These are phyloP conservation scores for Malus domestica DNA, from an alignment of 306 rosid species.

Conservation along the genomic window ASM211411v1 NC_041797.1:4952001-4952500, in stretches of 20 bases:
- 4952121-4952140: conserved; percentile 91
- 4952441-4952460: conserved; percentile 57
- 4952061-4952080: conserved; percentile 72
- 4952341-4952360: conserved; percentile 28
- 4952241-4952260: conserved; percentile 60
- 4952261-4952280: conserved; percentile 57
- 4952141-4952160: conserved; percentile 47
- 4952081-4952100: conserved; percentile 46
- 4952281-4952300: conserved; percentile 46
- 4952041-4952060: conserved; percentile 56
- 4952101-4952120: conserved; percentile 64
- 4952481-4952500: conserved; percentile 48
- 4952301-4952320: conserved; percentile 55
- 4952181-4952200: conserved; percentile 76
- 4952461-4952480: conserved; percentile 37
- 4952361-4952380: conserved; percentile 54
- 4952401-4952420: conserved; percentile 76
- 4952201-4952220: conserved; percentile 85
- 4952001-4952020: conserved; percentile 97
- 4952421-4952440: conserved; percentile 73
- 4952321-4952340: conserved; percentile 49
- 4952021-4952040: conserved; percentile 50
- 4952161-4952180: conserved; percentile 56
- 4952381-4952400: conserved; percentile 78
- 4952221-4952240: conserved; percentile 67